phyloP scores from a whole-genome alignment of 2,329 filamentous ascomycete species.

The Hypoxylon rubiginosum region DNA sequence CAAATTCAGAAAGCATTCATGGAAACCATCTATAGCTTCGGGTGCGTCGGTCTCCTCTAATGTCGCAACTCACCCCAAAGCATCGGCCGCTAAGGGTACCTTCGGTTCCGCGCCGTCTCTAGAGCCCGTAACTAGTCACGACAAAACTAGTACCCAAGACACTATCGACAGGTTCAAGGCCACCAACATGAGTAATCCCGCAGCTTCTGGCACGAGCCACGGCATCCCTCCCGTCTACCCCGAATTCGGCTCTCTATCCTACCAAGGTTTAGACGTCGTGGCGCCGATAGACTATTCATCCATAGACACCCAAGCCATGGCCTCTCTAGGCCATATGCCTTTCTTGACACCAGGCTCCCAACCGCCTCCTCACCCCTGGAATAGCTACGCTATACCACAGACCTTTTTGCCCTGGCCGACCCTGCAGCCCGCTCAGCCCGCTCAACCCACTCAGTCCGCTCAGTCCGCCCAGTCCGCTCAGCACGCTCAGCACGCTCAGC shows the following conservation, averaged over 20 bases:
- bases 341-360: not conserved
- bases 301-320: not conserved
- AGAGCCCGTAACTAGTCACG: not conserved
- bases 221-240: not conserved
- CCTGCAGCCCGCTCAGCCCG: too few species aligned
- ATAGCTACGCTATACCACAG: too few species aligned
- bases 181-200: not conserved
- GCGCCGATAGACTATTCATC: not conserved
- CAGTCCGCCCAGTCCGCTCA: too few species aligned
- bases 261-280: not conserved
- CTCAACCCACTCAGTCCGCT: too few species aligned
- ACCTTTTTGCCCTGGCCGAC: too few species aligned
- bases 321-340: too few species aligned
- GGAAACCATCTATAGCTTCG: not conserved
- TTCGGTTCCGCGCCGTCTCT: not conserved
- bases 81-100: not conserved
- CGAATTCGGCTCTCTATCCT: not conserved
- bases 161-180: not conserved
- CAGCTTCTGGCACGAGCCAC: not conserved
- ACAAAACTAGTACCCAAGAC: not conserved
- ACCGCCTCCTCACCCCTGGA: not conserved
- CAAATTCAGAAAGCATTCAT: not conserved
- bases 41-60: not conserved
- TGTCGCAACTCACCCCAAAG: too few species aligned
- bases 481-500: too few species aligned